A percentile compares a stretch with the other conserved stretches of the same genome.
Conservation (phyloP, 169 alveolate species). For the Eimeria maxima region DNA sequence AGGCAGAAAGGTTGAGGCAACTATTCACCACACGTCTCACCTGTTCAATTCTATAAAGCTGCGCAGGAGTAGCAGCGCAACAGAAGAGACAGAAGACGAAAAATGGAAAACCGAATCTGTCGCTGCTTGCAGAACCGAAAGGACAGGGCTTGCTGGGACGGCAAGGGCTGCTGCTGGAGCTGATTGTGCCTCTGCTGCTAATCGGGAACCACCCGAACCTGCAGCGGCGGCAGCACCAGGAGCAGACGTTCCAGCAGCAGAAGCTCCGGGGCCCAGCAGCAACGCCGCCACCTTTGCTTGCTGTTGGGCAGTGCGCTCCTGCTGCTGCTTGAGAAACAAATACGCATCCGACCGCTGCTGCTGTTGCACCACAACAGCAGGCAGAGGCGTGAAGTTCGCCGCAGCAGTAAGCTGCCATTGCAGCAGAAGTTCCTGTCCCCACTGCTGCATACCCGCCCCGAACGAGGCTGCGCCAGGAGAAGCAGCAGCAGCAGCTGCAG, state of each 20-base stretch:
- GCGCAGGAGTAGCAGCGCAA: constrained; percentile 33
- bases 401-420: constrained; percentile 38
- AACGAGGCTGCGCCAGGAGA: background rate
- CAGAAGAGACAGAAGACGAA: constrained; percentile 17
- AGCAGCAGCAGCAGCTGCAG: constrained; percentile 36
- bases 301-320: constrained; percentile 22
- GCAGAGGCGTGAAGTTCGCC: constrained; percentile 3
- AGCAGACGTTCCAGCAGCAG: no score
- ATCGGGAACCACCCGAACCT: background rate
- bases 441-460: constrained; percentile 15
- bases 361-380: background rate
- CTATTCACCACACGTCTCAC: background rate
- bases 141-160: background rate
- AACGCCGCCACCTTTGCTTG: constrained; percentile 1
- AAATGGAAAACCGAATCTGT: constrained; percentile 7
- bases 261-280: no score
- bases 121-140: background rate
- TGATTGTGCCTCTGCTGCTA: background rate
- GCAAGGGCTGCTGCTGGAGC: background rate
- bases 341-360: background rate
- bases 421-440: constrained; percentile 28
- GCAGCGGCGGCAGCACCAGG: background rate
- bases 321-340: background rate
- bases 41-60: background rate
- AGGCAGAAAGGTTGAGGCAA: background rate